Evolutionary conservation across 768 basidiomycete species (phyloP).

Genomic region (Boletus sp.): DNA sequence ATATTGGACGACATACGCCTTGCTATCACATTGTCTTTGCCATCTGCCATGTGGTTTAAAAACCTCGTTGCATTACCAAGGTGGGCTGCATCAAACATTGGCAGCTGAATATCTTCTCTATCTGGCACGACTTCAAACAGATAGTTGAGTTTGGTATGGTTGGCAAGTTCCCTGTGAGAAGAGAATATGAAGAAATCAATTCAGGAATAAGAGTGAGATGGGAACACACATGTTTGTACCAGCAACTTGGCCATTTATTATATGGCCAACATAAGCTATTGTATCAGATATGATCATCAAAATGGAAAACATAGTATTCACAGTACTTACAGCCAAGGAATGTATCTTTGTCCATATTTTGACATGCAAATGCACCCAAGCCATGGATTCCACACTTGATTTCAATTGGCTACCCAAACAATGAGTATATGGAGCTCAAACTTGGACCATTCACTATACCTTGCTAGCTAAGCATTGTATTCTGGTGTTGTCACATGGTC

Average conservation of each 20-base stretch:
- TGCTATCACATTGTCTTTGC: constrained; percentile 21
- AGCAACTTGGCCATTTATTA: constrained; percentile 16
- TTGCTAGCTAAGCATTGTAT: constrained; percentile 22
- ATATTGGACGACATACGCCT: constrained; percentile 19
- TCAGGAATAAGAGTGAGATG: too few species aligned
- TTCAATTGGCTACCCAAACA: constrained; percentile 29
- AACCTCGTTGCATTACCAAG: constrained; percentile 45
- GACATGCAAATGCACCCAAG: constrained; percentile 44
- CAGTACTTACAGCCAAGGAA: constrained; percentile 33
- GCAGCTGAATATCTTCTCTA: fast-evolving
- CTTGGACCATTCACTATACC: constrained; percentile 11
- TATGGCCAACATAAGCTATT: constrained; percentile 43
- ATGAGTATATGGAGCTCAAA: neutral
- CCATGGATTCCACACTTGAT: constrained; percentile 38
- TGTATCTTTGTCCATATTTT: constrained; percentile 17
- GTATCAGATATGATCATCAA: neutral
- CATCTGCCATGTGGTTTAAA: constrained; percentile 34
- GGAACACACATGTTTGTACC: constrained; percentile 1
- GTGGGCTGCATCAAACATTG: constrained; percentile 36
- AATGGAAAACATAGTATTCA: neutral
- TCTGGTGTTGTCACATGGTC: constrained; percentile 28
- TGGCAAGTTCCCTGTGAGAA: constrained; percentile 9
- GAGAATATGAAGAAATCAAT: neutral
- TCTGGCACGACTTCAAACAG: constrained; percentile 25
- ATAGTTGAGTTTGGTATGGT: constrained; percentile 32